These are phyloP conservation scores for Silybum marianum DNA, from an alignment of 129 eudicot genomes.

Conservation along the genomic window DNA sequence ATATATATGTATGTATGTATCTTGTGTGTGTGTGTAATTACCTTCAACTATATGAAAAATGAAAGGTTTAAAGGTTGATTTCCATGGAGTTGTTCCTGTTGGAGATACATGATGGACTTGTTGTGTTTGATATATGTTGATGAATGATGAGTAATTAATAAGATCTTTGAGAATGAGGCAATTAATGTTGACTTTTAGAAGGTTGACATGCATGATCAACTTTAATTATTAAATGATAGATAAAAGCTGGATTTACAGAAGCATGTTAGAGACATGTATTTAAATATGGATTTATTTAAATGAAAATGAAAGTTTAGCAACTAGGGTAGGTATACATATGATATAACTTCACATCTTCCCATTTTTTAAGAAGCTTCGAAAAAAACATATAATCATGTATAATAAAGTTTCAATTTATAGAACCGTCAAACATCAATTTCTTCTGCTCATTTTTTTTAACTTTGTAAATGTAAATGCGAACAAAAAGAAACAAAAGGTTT, in stretches of 20 bases:
- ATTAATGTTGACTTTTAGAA: slow-evolving; percentile 28
- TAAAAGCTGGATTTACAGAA: slow-evolving; percentile 37
- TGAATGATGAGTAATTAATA: slow-evolving; percentile 8
- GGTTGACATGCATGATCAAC: slow-evolving; percentile 18
- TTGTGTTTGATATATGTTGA: slow-evolving; percentile 24
- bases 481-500: background rate
- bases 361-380: background rate
- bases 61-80: slow-evolving; percentile 29
- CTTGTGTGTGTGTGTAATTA: background rate
- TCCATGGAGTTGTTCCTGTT: slow-evolving; percentile 16
- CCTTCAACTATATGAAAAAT: slow-evolving; percentile 16
- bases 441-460: no score
- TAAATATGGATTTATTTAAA: background rate
- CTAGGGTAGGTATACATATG: background rate
- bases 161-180: slow-evolving; percentile 15
- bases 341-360: background rate
- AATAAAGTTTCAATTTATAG: no score
- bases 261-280: slow-evolving; percentile 30
- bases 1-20: no score
- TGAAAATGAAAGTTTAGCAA: slow-evolving; percentile 37
- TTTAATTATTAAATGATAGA: slow-evolving; percentile 25
- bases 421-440: no score
- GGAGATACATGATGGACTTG: slow-evolving; percentile 1
- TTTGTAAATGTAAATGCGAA: no score
- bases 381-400: no score